Evolutionary conservation across 176 grass and related monocot genomes (phyloP).

Genomic region (Poa annua): DNA sequence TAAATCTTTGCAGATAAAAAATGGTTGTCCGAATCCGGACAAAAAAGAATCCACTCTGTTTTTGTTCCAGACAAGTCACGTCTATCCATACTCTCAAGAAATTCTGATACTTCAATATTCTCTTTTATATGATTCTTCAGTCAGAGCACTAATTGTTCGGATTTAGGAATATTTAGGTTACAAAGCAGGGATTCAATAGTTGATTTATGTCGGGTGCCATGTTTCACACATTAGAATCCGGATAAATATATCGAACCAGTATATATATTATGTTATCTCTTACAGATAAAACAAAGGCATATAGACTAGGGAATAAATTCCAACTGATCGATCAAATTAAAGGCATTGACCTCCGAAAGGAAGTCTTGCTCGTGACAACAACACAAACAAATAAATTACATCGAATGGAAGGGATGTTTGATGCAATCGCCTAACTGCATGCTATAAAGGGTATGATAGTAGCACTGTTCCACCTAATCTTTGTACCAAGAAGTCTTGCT

Average conservation of each 20-base stretch:
- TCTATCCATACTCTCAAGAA: conserved; percentile 10
- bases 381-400: conserved; percentile 38
- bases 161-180: not conserved
- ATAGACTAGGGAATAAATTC: conserved; percentile 38
- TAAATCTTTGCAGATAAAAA: not conserved
- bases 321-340: conserved; percentile 31
- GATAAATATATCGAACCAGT: conserved; percentile 20
- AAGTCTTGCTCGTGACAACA: conserved; percentile 46
- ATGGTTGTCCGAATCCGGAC: not conserved
- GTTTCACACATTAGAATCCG: conserved; percentile 42
- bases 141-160: not conserved
- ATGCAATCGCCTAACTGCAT: conserved; percentile 39
- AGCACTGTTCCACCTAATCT: conserved; percentile 53
- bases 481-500: conserved; percentile 44
- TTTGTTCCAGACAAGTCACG: conserved; percentile 15
- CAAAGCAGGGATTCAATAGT: not conserved
- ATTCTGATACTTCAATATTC: conserved; percentile 7
- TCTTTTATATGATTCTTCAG: conserved; percentile 11
- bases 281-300: conserved; percentile 12
- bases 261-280: conserved; percentile 13
- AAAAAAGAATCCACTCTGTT: not conserved
- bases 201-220: not conserved
- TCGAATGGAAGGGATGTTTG: conserved; percentile 30
- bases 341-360: conserved; percentile 43
- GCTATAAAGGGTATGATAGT: not conserved